These are phyloP conservation scores for Plasmodium gallinaceum DNA, from an alignment of 169 alveolate species.

Conservation along the genomic window DNA sequence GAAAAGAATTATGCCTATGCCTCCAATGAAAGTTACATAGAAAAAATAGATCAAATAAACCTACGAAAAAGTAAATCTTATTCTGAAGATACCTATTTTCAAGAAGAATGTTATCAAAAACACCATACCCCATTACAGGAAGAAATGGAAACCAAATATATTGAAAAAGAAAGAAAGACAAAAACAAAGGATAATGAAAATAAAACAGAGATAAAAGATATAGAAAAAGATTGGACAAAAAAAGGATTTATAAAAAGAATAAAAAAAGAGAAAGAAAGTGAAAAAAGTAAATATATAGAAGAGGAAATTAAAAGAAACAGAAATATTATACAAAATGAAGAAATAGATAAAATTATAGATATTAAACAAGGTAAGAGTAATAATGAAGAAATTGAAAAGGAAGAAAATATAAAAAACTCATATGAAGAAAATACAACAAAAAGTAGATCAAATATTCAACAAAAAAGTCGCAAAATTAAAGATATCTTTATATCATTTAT, in stretches of 20 bases:
- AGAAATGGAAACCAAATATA: not conserved
- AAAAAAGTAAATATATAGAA: slow-evolving; percentile 3
- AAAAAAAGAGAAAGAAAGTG: not conserved
- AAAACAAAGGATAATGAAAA: not conserved
- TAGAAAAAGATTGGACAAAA: not conserved
- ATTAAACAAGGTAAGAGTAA: not conserved
- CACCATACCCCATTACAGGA: too few relatives aligned
- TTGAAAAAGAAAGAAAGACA: not conserved
- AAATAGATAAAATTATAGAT: not conserved
- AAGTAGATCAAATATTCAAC: not conserved
- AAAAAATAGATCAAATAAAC: not conserved
- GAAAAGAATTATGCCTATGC: not conserved
- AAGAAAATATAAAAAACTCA: slow-evolving; percentile 5
- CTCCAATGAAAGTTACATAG: not conserved
- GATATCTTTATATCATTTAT: slow-evolving; percentile 40
- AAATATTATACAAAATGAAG: not conserved
- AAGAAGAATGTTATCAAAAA: too few relatives aligned
- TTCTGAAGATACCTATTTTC: too few relatives aligned
- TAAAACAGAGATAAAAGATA: not conserved
- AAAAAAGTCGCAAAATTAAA: slow-evolving; percentile 29
- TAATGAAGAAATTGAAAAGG: not conserved
- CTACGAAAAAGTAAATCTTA: too few relatives aligned
- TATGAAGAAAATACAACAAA: not conserved
- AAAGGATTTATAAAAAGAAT: too few relatives aligned
- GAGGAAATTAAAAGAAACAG: not conserved